These are phyloP conservation scores for Acanthamoeba polyphaga DNA, from an alignment of 208 protist species.

Conservation along the genomic window DNA sequence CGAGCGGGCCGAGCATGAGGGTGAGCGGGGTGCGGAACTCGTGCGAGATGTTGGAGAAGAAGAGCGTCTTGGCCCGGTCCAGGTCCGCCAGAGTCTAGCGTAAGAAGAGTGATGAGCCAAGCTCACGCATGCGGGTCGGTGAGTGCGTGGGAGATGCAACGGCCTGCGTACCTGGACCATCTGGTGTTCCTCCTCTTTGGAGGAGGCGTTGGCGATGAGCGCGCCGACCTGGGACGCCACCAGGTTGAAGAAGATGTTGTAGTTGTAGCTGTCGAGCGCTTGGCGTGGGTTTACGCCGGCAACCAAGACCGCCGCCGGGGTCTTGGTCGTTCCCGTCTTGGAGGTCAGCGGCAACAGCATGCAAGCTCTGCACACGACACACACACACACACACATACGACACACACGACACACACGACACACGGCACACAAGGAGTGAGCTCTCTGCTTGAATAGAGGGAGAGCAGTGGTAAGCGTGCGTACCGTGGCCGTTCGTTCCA, in stretches of 20 bases:
- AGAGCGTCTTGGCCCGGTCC: constrained; percentile 76
- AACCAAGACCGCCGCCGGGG: constrained; percentile 2
- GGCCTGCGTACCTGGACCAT: background rate
- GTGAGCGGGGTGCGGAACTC: constrained; percentile 80
- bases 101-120: too few relatives aligned
- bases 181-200: constrained; percentile 52
- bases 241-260: constrained; percentile 39
- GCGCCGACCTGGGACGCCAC: constrained; percentile 17
- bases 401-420: too few relatives aligned
- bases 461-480: background rate
- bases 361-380: background rate
- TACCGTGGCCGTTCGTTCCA: constrained; percentile 62
- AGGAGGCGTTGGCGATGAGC: constrained; percentile 4
- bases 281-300: constrained; percentile 61
- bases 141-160: too few relatives aligned
- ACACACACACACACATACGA: background rate
- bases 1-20: constrained; percentile 79
- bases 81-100: constrained; percentile 77
- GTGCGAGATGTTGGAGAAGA: constrained; percentile 83
- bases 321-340: background rate
- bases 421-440: too few relatives aligned
- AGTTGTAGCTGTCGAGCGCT: constrained; percentile 34
- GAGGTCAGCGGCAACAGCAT: constrained; percentile 41
- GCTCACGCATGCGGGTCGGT: too few relatives aligned
- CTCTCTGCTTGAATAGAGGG: too few relatives aligned